phyloP scores from a whole-genome alignment of 1,284 basidiomycete species.

The Trichosporon sp. region DNA sequence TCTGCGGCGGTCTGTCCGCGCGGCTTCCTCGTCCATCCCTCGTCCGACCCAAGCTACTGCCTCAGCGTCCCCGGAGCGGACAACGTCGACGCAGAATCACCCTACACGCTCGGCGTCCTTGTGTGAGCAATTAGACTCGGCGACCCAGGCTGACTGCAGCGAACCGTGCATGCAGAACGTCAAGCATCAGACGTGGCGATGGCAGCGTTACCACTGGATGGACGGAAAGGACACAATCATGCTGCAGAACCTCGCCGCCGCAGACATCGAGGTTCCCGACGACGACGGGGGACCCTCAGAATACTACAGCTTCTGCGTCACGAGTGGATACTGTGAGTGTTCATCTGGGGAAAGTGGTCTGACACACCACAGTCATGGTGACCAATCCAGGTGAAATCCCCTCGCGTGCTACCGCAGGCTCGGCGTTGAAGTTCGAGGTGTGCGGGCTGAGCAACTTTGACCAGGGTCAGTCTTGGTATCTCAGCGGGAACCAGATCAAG shows the following conservation, averaged over 20 bases:
- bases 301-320: neutral
- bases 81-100: neutral
- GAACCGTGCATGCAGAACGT: neutral
- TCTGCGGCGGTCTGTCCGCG: neutral
- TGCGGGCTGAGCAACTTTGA: neutral
- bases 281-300: neutral
- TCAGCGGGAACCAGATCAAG: neutral
- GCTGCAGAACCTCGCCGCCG: slow-evolving; percentile 3
- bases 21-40: slow-evolving; percentile 4
- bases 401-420: neutral
- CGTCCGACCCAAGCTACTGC: neutral
- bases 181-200: neutral
- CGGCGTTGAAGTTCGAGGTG: neutral
- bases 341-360: neutral
- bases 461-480: neutral
- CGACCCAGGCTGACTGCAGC: neutral
- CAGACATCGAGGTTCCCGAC: neutral
- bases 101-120: neutral
- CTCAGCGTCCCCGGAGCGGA: slow-evolving; percentile 7
- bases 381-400: neutral
- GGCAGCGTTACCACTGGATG: neutral
- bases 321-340: neutral
- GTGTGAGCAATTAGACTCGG: neutral
- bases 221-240: neutral
- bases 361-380: neutral